Evolutionary conservation across 1,284 basidiomycete genomes (phyloP), one percentile per base, ranked within the genome.

Genomic region (Rhodotorula sp.): DNA sequence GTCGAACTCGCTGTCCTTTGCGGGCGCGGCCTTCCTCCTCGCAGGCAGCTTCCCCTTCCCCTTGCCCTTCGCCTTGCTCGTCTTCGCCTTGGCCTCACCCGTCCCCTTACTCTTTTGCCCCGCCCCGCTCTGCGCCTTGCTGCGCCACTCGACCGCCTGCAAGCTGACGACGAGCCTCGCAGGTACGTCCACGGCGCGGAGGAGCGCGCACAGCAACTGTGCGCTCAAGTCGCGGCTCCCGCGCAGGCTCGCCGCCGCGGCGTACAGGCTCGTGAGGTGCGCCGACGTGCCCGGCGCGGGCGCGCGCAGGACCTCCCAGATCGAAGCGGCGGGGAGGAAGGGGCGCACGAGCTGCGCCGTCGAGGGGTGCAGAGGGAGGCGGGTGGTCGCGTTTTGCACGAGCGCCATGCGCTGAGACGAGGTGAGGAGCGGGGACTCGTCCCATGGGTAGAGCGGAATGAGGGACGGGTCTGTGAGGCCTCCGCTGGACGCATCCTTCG

Each of bases 161-260:
- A 98, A 81, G 78, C 92, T 96, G 71, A 91, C 89, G 21, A 98
- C 91, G 53, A 99, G 85, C 42, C 97, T 85, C 3, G 93, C 87
- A 0, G 95, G 95, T 27, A 99, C 89, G 19, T 90, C 90, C 14
- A 97, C 85, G 7, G 90, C 91, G 23, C 97, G 86, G 79, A 93
- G 94, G 0, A 97, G 84, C 0, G 91, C 88, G 16, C 93, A 96
- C 80, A 98, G 98, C 10, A 99, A 86, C 78, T 96, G 92, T 0
- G 93, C 91, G 71, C 91, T 92, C 52, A 89, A 88, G 81, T 99
- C 96, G 71, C 92, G 85, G 27, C 90, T 92, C 5, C 95, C 97
- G 67, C 84, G 85, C 68, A 87, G 86, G 85, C 90, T 89, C 17
- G 65, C 34, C 34, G 66, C 71, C 13, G 67, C 64, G 41, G 52